These are phyloP conservation scores for Leucosporidium creatinivorum DNA, from an alignment of 768 basidiomycete species.

Conservation along the genomic window DNA sequence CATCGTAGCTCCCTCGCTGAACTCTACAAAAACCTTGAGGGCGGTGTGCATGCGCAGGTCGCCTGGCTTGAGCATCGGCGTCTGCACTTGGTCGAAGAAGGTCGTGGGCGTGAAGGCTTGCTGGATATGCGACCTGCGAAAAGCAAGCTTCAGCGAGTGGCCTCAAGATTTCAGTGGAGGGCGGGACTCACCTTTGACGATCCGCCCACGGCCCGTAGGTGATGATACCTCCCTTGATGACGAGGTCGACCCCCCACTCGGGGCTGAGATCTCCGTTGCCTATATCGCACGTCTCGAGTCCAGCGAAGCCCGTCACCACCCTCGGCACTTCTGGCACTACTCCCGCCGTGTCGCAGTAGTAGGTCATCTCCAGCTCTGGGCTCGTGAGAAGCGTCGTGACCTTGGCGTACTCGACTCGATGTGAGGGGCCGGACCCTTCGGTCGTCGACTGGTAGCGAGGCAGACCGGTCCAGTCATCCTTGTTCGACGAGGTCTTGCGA, in stretches of 20 bases:
- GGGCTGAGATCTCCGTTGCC: constrained; percentile 82
- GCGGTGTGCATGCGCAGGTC: constrained; percentile 76
- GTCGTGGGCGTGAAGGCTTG: constrained; percentile 72
- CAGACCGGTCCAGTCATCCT: constrained; percentile 43
- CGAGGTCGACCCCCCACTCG: constrained; percentile 86
- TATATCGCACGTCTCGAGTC: constrained; percentile 50
- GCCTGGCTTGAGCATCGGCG: constrained; percentile 55
- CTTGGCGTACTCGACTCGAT: constrained; percentile 68
- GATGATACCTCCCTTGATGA: constrained; percentile 64
- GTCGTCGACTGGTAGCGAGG: constrained; percentile 39
- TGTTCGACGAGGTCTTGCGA: no score
- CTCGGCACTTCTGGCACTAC: constrained; percentile 51
- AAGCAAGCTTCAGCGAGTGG: neutral
- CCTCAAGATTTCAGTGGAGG: neutral
- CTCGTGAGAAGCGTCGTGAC: constrained; percentile 76
- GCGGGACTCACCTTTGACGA: constrained; percentile 61
- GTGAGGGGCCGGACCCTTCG: neutral
- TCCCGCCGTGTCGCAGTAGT: constrained; percentile 79
- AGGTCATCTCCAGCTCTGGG: constrained; percentile 66
- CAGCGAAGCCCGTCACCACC: constrained; percentile 8
- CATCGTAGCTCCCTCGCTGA: constrained; percentile 67
- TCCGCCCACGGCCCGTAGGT: constrained; percentile 97
- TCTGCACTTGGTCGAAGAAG: constrained; percentile 58
- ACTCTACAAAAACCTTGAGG: constrained; percentile 70
- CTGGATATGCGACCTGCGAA: constrained; percentile 62